These are phyloP conservation scores for Hortaea werneckii DNA, from an alignment of 2,329 filamentous ascomycete genomes.

Conservation along the genomic window DNA sequence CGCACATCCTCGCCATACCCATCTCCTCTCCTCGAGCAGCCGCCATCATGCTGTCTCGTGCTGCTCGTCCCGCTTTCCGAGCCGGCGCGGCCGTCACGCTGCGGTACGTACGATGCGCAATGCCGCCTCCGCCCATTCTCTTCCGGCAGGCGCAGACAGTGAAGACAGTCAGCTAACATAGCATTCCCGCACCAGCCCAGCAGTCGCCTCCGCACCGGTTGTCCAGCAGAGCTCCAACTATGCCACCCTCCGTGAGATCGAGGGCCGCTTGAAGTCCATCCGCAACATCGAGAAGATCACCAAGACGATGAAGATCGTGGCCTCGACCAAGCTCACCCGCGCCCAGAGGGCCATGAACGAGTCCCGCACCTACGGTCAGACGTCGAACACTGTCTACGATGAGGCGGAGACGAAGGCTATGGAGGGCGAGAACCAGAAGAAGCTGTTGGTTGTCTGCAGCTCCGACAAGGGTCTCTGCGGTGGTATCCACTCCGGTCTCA, in stretches of 20 bases:
- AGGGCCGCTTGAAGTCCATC: constrained; percentile 98
- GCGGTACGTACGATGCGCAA: constrained; percentile 53
- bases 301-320: constrained; percentile 99
- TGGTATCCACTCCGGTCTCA: constrained; percentile 94
- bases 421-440: constrained; percentile 78
- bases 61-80: constrained; percentile 87
- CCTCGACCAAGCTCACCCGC: constrained; percentile 96
- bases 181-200: constrained; percentile 40
- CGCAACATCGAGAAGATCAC: constrained; percentile 99
- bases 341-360: constrained; percentile 90
- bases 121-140: too few species aligned
- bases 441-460: constrained; percentile 88
- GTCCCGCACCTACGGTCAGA: constrained; percentile 84
- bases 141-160: too few species aligned
- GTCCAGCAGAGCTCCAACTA: constrained; percentile 63
- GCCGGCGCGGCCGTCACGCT: constrained; percentile 71
- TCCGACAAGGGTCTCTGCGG: constrained; percentile 99
- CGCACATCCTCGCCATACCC: constrained; percentile 6
- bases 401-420: constrained; percentile 88
- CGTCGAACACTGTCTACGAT: constrained; percentile 90
- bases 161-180: background rate
- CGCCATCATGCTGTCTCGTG: constrained; percentile 84
- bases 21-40: constrained; percentile 27
- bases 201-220: constrained; percentile 52
- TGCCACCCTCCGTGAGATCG: constrained; percentile 98